phyloP scores from a whole-genome alignment of 441 rosid genomes.

The Macaranga tanarius region DNA sequence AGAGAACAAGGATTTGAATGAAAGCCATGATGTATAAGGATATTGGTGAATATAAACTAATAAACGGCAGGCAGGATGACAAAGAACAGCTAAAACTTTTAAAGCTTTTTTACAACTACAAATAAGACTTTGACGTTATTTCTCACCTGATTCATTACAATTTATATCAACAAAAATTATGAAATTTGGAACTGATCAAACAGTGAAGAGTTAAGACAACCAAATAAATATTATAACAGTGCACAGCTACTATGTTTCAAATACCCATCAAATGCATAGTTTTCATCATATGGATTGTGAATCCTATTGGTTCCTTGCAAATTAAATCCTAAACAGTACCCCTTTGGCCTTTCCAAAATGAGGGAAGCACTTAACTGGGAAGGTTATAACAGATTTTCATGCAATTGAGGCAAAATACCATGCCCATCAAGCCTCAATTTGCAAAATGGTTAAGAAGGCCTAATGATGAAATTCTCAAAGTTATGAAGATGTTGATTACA shows the following conservation, averaged over 20 bases:
- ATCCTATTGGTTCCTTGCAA: not conserved
- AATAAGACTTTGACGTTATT: not conserved
- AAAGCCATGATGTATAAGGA: not conserved
- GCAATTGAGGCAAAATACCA: not conserved
- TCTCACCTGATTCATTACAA: not conserved
- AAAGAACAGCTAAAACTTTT: not conserved
- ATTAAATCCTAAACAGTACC: not conserved
- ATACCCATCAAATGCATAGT: not conserved
- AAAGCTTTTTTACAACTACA: not conserved
- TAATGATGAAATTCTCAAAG: not conserved
- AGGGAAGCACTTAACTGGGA: not conserved
- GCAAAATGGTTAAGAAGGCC: not conserved
- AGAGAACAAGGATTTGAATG: not conserved
- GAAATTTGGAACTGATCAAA: not conserved
- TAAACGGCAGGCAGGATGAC: not conserved
- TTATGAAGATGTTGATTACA: not conserved
- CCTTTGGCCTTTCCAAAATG: not conserved
- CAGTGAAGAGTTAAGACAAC: not conserved
- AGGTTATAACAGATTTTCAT: not conserved
- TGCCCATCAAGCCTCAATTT: constrained; percentile 10
- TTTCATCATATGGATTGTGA: not conserved
- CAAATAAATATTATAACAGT: not conserved
- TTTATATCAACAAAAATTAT: constrained; percentile 5
- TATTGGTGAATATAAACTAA: not conserved
- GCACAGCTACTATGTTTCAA: not conserved